Evolutionary conservation across 306 rosid species (phyloP), one percentile per base, ranked within the genome.

Genomic region (Castanospermum australe): DNA sequence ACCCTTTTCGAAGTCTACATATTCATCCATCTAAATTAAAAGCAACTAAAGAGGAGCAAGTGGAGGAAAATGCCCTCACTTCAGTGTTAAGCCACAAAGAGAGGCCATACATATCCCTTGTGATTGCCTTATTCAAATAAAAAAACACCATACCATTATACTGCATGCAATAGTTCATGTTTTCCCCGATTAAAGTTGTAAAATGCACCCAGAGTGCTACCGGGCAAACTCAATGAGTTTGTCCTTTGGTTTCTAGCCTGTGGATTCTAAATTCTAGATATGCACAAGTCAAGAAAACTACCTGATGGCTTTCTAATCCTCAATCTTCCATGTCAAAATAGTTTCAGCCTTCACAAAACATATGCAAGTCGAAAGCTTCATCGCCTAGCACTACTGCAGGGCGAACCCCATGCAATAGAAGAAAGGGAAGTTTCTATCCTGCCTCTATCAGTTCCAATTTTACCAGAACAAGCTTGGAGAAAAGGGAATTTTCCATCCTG

Each of bases 301-400:
- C 78, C 35, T 10, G 5, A 18, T 17, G 15, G 28, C 78, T 75
- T 6, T 44, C 56, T 12, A 38, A 57, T 65, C 36, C 42, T 11
- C 30, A 69, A 1, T 18, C 67, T 22, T 73, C 61, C 61, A 42
- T 14, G 33, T 56, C 33, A 12, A 17, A 62, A 62, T 73, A 76
- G n/a, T 35, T 62, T 64, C 61, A 44, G 22, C 35, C 54, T 63
- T 36, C 44, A 41, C 44, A 42, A 7, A n/a, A 48, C 21, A 14
- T 36, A 55, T 59, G 69, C 52, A 70, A 25, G 74, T 68, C 41
- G 14, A 32, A 68, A 21, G 64, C 67, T 45, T 44, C 48, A 74
- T 30, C 28, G 20, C 74, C 28, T 8, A 52, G 55, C 39, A 54
- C 18, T 54, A 14, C 45, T 25, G 60, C 48, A 61, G 48, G 25